Conservation (phyloP, 768 basidiomycete species). For the Hebeloma cylindrosporum region DNA sequence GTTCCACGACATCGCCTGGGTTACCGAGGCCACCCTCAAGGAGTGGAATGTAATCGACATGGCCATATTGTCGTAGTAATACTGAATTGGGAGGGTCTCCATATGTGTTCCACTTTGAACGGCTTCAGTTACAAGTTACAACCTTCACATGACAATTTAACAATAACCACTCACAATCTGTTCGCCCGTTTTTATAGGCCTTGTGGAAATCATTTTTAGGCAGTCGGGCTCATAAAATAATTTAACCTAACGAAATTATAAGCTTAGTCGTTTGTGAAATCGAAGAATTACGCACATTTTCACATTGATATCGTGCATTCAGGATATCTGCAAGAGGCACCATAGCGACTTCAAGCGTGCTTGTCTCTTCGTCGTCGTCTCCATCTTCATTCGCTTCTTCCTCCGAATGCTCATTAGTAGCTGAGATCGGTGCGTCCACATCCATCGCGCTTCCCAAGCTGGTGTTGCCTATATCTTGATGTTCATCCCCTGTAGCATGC, state of each 20-base stretch:
- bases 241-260: slow-evolving; percentile 58
- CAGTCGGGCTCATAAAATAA: slow-evolving; percentile 74
- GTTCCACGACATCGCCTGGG: slow-evolving; percentile 77
- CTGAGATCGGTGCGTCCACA: slow-evolving; percentile 32
- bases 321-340: slow-evolving; percentile 96
- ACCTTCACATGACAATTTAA: not conserved
- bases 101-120: slow-evolving; percentile 87
- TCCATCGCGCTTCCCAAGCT: slow-evolving; percentile 43
- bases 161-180: slow-evolving; percentile 72
- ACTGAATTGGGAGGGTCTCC: slow-evolving; percentile 91
- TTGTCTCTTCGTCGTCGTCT: slow-evolving; percentile 41
- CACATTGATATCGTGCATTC: slow-evolving; percentile 81
- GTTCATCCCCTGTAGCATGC: slow-evolving; percentile 14
- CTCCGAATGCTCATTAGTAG: slow-evolving; percentile 33
- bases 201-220: slow-evolving; percentile 82
- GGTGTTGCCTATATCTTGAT: slow-evolving; percentile 27
- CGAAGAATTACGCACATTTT: slow-evolving; percentile 62
- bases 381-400: slow-evolving; percentile 38
- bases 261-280: not conserved
- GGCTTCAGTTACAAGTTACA: slow-evolving; percentile 8
- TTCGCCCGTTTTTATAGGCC: slow-evolving; percentile 68
- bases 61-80: slow-evolving; percentile 91
- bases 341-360: slow-evolving; percentile 74
- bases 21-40: slow-evolving; percentile 56
- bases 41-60: slow-evolving; percentile 76